These are phyloP conservation scores for Aspergillus uvarum DNA, from an alignment of 2,329 filamentous ascomycete species.

Conservation along the genomic window DNA sequence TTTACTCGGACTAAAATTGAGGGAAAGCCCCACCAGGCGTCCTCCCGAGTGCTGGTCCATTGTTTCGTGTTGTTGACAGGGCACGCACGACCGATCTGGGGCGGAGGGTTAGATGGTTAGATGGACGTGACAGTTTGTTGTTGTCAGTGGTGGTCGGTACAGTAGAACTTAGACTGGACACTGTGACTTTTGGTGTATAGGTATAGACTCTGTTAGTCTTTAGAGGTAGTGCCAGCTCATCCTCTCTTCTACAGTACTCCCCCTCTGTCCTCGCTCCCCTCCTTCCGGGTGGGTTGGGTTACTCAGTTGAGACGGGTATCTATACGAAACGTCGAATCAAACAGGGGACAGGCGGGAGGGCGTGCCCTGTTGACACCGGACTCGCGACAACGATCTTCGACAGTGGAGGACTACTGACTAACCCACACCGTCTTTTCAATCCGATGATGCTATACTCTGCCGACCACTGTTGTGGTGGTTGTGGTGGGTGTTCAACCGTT, in stretches of 20 bases:
- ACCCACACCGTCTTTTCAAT: neutral
- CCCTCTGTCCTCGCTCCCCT: neutral
- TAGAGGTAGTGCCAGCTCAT: conserved; percentile 3
- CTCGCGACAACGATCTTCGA: neutral
- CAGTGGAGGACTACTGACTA: neutral
- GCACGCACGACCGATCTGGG: conserved; percentile 7
- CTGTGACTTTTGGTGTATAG: too few species aligned
- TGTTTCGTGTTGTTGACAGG: conserved; percentile 3
- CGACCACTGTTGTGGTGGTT: too few species aligned
- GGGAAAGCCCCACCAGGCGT: neutral
- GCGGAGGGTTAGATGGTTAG: neutral
- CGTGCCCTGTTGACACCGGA: neutral
- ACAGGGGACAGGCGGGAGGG: conserved; percentile 4
- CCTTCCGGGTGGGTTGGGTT: neutral
- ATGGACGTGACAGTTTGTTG: neutral
- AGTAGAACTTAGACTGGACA: too few species aligned
- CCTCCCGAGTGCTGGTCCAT: neutral
- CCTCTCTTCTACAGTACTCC: neutral
- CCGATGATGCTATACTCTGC: neutral
- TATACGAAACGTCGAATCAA: conserved; percentile 8
- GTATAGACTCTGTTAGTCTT: neutral
- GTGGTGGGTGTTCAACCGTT: neutral
- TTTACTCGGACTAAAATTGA: too few species aligned
- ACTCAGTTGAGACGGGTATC: neutral
- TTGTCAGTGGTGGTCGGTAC: too few species aligned